These are phyloP conservation scores for Dalechampia spathulata DNA, from an alignment of 441 rosid genomes.

Conservation along the genomic window DNA sequence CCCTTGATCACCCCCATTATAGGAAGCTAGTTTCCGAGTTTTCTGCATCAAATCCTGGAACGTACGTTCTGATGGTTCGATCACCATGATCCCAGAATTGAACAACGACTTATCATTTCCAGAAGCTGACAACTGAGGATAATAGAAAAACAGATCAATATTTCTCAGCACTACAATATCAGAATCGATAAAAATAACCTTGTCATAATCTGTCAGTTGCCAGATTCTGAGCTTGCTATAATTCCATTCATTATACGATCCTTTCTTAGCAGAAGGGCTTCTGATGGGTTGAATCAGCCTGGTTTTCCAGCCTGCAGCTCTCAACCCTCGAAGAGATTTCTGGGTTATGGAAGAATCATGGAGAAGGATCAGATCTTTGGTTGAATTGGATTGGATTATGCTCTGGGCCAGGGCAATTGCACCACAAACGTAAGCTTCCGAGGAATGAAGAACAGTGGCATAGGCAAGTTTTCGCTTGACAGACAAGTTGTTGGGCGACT, in stretches of 20 bases:
- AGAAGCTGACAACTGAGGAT: constrained; percentile 58
- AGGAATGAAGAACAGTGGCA: constrained; percentile 68
- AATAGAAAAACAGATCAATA: constrained; percentile 42
- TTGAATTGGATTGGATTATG: constrained; percentile 41
- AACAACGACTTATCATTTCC: constrained; percentile 34
- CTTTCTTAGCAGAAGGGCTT: constrained; percentile 42
- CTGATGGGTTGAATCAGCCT: constrained; percentile 41
- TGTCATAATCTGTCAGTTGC: constrained; percentile 51
- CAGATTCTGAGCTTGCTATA: constrained; percentile 66
- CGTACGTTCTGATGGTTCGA: constrained; percentile 68
- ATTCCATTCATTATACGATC: constrained; percentile 75
- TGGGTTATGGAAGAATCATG: constrained; percentile 40
- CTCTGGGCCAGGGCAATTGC: constrained; percentile 73
- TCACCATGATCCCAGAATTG: constrained; percentile 77
- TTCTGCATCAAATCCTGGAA: constrained; percentile 48
- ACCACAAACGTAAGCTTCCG: constrained; percentile 68
- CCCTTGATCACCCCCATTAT: constrained; percentile 87
- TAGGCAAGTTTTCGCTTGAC: constrained; percentile 45
- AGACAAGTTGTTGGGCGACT: too few species aligned
- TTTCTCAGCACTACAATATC: constrained; percentile 48
- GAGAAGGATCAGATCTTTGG: constrained; percentile 51
- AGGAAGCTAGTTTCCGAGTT: constrained; percentile 30
- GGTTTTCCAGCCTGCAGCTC: constrained; percentile 56
- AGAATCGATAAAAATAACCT: constrained; percentile 59
- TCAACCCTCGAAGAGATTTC: constrained; percentile 36